Percentiles rank a stretch among this genome's conserved stretches.
These are phyloP conservation scores for Graphiopsis chlorocephala DNA, from an alignment of 2,329 filamentous ascomycete genomes.

Conservation along the genomic window DNA sequence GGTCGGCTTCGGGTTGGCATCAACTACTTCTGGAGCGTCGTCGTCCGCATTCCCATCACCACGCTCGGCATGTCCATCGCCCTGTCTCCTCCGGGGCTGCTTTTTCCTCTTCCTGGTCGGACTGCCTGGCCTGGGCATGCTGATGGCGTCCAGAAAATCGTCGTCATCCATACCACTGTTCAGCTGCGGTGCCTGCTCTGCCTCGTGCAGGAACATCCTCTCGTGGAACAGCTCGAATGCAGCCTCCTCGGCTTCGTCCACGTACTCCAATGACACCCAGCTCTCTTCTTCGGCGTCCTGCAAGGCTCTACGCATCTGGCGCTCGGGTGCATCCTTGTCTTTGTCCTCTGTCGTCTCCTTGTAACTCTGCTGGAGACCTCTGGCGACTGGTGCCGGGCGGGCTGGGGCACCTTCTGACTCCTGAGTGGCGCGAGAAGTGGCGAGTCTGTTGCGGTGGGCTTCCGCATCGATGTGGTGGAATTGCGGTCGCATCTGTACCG, in stretches of 20 bases:
- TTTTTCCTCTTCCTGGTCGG: conserved; percentile 39
- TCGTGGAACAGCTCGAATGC: conserved; percentile 75
- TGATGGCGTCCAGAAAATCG: conserved; percentile 63
- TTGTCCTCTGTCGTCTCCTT: conserved; percentile 54
- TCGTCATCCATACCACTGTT: conserved; percentile 56
- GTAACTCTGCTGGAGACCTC: conserved; percentile 26
- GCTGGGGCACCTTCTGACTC: conserved; percentile 40
- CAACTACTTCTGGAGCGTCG: conserved; percentile 10
- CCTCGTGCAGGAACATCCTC: conserved; percentile 61
- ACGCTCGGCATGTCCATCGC: background rate
- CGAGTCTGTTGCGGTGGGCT: conserved; percentile 64
- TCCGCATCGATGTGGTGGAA: conserved; percentile 89
- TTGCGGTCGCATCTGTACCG: conserved; percentile 87
- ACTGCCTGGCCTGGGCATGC: conserved; percentile 46
- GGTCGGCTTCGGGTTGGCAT: conserved; percentile 13
- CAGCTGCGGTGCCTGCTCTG: conserved; percentile 47
- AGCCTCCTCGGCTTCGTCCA: conserved; percentile 73
- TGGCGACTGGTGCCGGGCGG: conserved; percentile 41
- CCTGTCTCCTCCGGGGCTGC: conserved; percentile 24
- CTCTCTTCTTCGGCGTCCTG: conserved; percentile 74
- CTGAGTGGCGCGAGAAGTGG: conserved; percentile 39
- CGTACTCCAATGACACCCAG: conserved; percentile 77
- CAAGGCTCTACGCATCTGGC: conserved; percentile 63
- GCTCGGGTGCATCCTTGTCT: conserved; percentile 64
- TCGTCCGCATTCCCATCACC: background rate